A percentile compares a stretch with the other conserved stretches of the same genome.
phyloP scores from a whole-genome alignment of 2,329 filamentous ascomycete species.

The Fusarium sp. region DNA sequence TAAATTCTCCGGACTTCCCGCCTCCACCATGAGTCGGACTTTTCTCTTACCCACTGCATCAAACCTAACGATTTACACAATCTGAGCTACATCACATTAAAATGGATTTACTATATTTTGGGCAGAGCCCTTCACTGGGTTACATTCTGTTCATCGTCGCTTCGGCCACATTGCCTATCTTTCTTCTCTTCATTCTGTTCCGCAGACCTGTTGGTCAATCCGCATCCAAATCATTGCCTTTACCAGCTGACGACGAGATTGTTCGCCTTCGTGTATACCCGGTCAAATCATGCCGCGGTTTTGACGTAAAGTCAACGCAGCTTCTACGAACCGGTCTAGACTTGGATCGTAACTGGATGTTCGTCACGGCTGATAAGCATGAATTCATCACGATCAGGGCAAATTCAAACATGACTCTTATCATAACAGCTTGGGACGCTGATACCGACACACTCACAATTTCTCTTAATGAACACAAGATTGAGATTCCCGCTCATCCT shows the following conservation, averaged over 20 bases:
- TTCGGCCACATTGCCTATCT: constrained; percentile 1
- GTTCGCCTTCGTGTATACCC: constrained; percentile 65
- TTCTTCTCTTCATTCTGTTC: constrained; percentile 15
- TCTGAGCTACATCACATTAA: not conserved
- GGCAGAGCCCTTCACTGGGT: not conserved
- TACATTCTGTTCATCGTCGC: not conserved
- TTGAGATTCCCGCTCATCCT: constrained; percentile 66
- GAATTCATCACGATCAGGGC: constrained; percentile 72
- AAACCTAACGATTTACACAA: not conserved
- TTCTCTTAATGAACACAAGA: constrained; percentile 52
- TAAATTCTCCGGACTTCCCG: constrained; percentile 6
- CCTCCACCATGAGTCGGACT: not conserved
- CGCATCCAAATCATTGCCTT: not conserved
- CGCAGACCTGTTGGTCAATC: not conserved
- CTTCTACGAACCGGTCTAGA: constrained; percentile 67
- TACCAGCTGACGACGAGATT: constrained; percentile 37
- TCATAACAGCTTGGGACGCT: constrained; percentile 50
- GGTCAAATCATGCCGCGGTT: constrained; percentile 73
- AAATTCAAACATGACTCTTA: constrained; percentile 69
- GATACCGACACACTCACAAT: constrained; percentile 57
- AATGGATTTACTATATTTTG: not conserved
- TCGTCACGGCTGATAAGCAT: constrained; percentile 61
- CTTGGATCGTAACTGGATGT: constrained; percentile 74
- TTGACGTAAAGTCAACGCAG: constrained; percentile 61
- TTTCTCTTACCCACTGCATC: not conserved